Conservation (phyloP, 2,329 filamentous ascomycete species). For the Alternaria sp. region DNA sequence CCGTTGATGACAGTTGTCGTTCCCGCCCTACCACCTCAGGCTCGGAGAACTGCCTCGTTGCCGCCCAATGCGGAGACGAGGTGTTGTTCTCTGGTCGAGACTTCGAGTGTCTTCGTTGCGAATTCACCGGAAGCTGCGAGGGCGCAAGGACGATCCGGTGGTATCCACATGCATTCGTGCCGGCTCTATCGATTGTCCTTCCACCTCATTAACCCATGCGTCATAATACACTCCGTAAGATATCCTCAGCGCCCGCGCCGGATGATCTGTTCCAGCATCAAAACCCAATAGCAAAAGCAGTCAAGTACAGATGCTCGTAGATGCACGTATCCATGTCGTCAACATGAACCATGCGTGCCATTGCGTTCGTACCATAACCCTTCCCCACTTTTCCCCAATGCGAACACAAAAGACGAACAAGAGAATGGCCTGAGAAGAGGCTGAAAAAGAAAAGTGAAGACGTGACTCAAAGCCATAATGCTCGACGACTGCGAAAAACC, state of each 20-base stretch:
- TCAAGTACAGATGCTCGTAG: slow-evolving; percentile 20
- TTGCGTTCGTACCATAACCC: slow-evolving; percentile 13
- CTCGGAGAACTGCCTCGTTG: slow-evolving; percentile 17
- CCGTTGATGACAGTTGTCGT: slow-evolving; percentile 30
- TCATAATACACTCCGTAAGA: slow-evolving; percentile 32
- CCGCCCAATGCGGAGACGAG: slow-evolving; percentile 27
- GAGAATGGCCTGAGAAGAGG: slow-evolving; percentile 16
- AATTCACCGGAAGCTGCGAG: slow-evolving; percentile 20
- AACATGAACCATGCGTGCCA: slow-evolving; percentile 13
- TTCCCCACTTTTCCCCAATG: slow-evolving; percentile 22
- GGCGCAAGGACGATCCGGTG: slow-evolving; percentile 21
- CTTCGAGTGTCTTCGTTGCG: slow-evolving; percentile 16
- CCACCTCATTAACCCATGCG: slow-evolving; percentile 27
- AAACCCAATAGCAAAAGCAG: slow-evolving; percentile 34
- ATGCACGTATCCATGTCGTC: slow-evolving; percentile 13
- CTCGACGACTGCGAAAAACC: slow-evolving; percentile 2
- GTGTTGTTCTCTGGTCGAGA: slow-evolving; percentile 13
- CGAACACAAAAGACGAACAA: slow-evolving; percentile 23
- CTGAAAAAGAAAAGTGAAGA: slow-evolving; percentile 22
- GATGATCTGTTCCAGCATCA: slow-evolving; percentile 31
- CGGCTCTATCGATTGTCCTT: slow-evolving; percentile 19
- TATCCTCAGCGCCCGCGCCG: slow-evolving; percentile 43
- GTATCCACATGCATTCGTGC: slow-evolving; percentile 29
- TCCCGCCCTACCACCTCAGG: slow-evolving; percentile 24
- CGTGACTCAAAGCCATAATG: slow-evolving; percentile 8